Percentiles rank a stretch among this genome's conserved stretches.
Conservation (phyloP, 495 filamentous ascomycete genomes). For the Hyaloscypha finlandica region DNA sequence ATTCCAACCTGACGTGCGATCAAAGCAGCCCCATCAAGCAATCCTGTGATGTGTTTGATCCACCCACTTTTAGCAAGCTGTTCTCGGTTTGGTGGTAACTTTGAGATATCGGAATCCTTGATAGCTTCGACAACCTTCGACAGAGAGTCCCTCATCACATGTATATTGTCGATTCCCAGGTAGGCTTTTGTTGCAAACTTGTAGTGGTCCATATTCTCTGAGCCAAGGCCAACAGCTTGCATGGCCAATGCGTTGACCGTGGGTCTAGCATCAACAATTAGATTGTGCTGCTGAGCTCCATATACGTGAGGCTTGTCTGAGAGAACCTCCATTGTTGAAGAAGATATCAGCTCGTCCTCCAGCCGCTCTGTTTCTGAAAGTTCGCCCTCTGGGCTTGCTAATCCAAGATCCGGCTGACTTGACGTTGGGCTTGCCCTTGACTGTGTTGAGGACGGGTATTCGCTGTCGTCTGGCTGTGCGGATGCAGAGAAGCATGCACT, state of each 20-base stretch:
- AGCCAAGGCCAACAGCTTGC: slow-evolving; percentile 91
- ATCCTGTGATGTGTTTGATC: slow-evolving; percentile 84
- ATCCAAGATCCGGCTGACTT: slow-evolving; percentile 52
- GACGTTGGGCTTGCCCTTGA: slow-evolving; percentile 60
- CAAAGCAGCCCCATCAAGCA: slow-evolving; percentile 80
- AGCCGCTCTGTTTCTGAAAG: slow-evolving; percentile 62
- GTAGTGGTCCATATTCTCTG: slow-evolving; percentile 98
- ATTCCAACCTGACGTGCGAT: slow-evolving; percentile 90
- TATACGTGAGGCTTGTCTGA: slow-evolving; percentile 49
- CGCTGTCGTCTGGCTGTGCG: slow-evolving; percentile 49
- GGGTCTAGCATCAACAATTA: slow-evolving; percentile 96
- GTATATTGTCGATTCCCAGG: slow-evolving; percentile 98
- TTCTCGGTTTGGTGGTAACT: slow-evolving; percentile 81
- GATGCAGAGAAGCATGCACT: slow-evolving; percentile 90
- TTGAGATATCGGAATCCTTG: slow-evolving; percentile 89
- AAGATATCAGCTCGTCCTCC: slow-evolving; percentile 69
- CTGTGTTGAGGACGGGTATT: slow-evolving; percentile 39
- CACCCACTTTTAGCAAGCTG: slow-evolving; percentile 81
- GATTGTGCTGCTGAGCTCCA: slow-evolving; percentile 89
- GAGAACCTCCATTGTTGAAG: slow-evolving; percentile 47
- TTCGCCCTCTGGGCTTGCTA: slow-evolving; percentile 41
- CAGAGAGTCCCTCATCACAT: slow-evolving; percentile 94
- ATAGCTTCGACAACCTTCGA: slow-evolving; percentile 86
- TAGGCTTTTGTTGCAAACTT: slow-evolving; percentile 88
- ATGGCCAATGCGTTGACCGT: slow-evolving; percentile 95